Conservation (phyloP, 129 eudicot genomes). For the Cynara cardunculus region DNA sequence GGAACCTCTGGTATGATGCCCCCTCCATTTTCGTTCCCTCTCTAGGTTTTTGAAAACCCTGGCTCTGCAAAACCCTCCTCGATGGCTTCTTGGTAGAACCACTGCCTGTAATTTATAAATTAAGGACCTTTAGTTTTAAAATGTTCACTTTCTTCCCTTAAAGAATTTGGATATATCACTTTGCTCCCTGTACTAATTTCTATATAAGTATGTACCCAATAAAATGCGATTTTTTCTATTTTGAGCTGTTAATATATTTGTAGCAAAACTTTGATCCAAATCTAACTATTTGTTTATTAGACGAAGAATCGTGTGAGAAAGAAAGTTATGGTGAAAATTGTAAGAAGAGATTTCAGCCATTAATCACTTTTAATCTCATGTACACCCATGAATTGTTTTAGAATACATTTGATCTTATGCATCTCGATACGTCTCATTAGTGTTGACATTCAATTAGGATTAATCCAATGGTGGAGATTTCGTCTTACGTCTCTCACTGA, state of each 20-base stretch:
- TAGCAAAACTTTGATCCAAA: no score
- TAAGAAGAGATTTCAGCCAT: no score
- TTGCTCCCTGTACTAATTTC: neutral
- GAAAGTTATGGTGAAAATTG: no score
- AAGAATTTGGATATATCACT: neutral
- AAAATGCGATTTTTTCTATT: neutral
- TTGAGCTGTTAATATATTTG: neutral
- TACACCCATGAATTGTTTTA: no score
- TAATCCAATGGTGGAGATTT: no score
- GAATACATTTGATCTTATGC: no score
- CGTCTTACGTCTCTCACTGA: no score
- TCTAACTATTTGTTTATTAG: no score
- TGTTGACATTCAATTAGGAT: no score
- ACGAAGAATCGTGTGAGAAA: no score
- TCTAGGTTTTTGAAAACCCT: constrained; percentile 19
- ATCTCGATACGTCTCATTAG: no score
- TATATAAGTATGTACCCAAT: neutral
- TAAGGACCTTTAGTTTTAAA: neutral
- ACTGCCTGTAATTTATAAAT: neutral
- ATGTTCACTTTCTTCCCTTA: neutral
- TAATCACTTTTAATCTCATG: no score
- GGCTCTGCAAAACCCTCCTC: constrained; percentile 21
- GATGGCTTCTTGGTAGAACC: neutral
- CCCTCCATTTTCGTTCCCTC: constrained; percentile 53
- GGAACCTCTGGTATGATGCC: constrained; percentile 79